A percentile compares a stretch with the other conserved stretches of the same genome.
Conservation (phyloP, 2,329 filamentous ascomycete genomes). For the Ceratocystis albifundus region DNA sequence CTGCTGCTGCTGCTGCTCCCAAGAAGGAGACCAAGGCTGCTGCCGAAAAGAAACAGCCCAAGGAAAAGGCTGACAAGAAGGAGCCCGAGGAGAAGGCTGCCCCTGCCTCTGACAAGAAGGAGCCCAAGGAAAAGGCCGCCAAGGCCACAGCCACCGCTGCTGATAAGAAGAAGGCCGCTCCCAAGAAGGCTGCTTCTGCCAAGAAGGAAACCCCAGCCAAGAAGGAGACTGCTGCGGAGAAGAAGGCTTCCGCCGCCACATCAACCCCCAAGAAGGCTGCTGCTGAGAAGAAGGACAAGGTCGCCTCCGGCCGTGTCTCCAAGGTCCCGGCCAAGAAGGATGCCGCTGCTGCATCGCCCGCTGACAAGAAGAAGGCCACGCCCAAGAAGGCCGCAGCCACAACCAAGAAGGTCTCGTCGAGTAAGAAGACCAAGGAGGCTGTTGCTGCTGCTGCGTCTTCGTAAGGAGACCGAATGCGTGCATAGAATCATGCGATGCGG, state of each 20-base stretch:
- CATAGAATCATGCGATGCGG: neutral
- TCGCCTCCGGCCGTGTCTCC: slow-evolving; percentile 27
- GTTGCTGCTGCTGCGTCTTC: slow-evolving; percentile 23
- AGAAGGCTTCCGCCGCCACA: slow-evolving; percentile 41
- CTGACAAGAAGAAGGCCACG: slow-evolving; percentile 25
- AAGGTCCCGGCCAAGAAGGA: slow-evolving; percentile 28
- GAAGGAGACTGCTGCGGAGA: slow-evolving; percentile 38
- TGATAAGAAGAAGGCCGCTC: slow-evolving; percentile 27
- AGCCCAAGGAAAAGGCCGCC: slow-evolving; percentile 40
- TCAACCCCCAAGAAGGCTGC: slow-evolving; percentile 32
- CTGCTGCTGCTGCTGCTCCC: slow-evolving; percentile 25
- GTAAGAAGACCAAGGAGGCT: slow-evolving; percentile 39
- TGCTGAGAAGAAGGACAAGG: slow-evolving; percentile 29
- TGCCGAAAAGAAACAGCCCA: slow-evolving; percentile 49
- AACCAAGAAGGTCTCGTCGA: slow-evolving; percentile 39
- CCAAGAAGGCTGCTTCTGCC: slow-evolving; percentile 28
- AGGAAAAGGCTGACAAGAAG: slow-evolving; percentile 31
- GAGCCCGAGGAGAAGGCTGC: slow-evolving; percentile 30
- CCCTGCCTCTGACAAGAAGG: slow-evolving; percentile 27
- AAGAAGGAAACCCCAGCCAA: slow-evolving; percentile 27
- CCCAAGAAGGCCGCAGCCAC: slow-evolving; percentile 28
- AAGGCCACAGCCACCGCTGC: slow-evolving; percentile 54
- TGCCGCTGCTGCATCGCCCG: slow-evolving; percentile 26
- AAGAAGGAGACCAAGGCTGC: slow-evolving; percentile 30
- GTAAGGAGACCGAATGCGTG: neutral